These are phyloP conservation scores for Gossypium aridum DNA, from an alignment of 441 rosid species.

Conservation along the genomic window DNA sequence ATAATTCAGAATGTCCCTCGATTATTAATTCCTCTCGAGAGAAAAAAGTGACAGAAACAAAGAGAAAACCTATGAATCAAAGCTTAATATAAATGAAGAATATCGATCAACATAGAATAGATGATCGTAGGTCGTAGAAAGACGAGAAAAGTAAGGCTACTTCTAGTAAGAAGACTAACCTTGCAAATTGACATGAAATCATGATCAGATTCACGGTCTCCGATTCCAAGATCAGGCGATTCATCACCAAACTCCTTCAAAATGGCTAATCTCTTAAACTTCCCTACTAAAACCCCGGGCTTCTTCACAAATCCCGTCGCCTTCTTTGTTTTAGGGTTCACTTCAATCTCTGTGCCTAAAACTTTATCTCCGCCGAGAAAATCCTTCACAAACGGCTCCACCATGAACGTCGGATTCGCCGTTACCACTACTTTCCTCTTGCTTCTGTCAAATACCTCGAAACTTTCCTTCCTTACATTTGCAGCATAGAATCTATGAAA, in stretches of 20 bases:
- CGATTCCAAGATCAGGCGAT: slow-evolving; percentile 76
- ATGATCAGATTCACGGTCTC: slow-evolving; percentile 85
- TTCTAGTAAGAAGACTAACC: slow-evolving; percentile 29
- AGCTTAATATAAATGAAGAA: background rate
- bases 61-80: background rate
- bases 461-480: slow-evolving; percentile 87
- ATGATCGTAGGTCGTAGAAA: background rate
- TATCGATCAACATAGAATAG: background rate
- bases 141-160: background rate
- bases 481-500: slow-evolving; percentile 74
- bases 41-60: background rate
- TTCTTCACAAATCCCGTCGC: slow-evolving; percentile 92
- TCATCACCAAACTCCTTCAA: slow-evolving; percentile 69
- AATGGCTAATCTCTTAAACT: slow-evolving; percentile 71
- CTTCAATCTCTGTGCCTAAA: slow-evolving; percentile 90
- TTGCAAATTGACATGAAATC: slow-evolving; percentile 97
- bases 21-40: background rate
- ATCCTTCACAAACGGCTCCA: slow-evolving; percentile 87
- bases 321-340: slow-evolving; percentile 71
- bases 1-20: background rate
- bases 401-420: slow-evolving; percentile 92
- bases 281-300: slow-evolving; percentile 80
- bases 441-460: slow-evolving; percentile 72
- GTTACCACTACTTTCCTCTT: slow-evolving; percentile 95
- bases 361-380: slow-evolving; percentile 88